Evolutionary conservation across 2,329 filamentous ascomycete genomes (phyloP).

Genomic region (Trichoderma brevicompactum): DNA sequence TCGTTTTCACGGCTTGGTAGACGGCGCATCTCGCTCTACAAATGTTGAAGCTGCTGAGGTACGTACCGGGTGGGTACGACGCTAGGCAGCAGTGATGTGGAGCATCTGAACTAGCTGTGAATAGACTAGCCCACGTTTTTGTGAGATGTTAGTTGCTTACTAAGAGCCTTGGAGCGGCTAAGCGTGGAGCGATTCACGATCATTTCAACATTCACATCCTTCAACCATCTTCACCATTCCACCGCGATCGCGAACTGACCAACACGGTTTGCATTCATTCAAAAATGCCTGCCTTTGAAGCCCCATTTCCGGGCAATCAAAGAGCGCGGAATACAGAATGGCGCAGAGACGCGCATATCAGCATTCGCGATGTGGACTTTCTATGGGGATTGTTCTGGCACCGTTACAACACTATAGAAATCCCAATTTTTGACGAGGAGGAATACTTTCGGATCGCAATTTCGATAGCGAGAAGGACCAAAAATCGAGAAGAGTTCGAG

Average conservation of each 20-base stretch:
- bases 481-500: background rate
- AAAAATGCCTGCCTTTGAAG: background rate
- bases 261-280: too few species aligned
- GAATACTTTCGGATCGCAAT: background rate
- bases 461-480: background rate
- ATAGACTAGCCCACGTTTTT: too few species aligned
- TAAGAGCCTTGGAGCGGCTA: too few species aligned
- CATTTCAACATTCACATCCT: too few species aligned
- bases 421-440: background rate
- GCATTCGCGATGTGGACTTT: background rate
- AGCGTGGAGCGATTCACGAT: too few species aligned
- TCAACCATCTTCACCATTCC: background rate
- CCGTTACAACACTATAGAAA: background rate
- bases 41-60: too few species aligned
- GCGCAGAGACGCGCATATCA: background rate
- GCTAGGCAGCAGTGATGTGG: too few species aligned
- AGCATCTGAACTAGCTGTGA: too few species aligned
- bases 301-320: background rate
- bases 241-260: background rate
- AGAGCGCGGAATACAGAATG: background rate
- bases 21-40: too few species aligned
- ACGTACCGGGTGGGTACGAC: too few species aligned
- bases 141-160: too few species aligned
- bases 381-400: background rate
- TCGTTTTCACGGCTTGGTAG: too few species aligned